These are phyloP conservation scores for Pseudozyma tsukubaensis DNA, from an alignment of 1,284 basidiomycete genomes.

Conservation along the genomic window DNA sequence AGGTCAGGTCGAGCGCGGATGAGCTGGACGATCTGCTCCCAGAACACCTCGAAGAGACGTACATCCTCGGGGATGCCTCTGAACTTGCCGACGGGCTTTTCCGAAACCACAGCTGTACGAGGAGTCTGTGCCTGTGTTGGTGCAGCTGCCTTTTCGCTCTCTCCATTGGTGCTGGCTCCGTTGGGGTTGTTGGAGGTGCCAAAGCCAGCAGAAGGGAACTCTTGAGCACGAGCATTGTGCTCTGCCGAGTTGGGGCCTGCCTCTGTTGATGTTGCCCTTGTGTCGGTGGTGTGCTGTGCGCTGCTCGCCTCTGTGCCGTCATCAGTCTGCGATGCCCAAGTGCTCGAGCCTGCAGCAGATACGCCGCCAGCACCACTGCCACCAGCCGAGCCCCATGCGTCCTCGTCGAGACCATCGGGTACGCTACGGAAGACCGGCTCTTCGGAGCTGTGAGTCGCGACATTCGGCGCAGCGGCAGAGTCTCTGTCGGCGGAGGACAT, in stretches of 20 bases:
- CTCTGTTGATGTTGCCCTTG: constrained; percentile 22
- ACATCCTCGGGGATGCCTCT: constrained; percentile 67
- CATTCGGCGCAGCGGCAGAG: constrained; percentile 60
- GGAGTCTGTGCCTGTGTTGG: constrained; percentile 21
- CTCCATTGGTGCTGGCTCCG: constrained; percentile 21
- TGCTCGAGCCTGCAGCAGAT: constrained; percentile 27
- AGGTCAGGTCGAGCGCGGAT: constrained; percentile 67
- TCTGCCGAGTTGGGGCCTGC: constrained; percentile 18
- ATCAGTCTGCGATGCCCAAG: constrained; percentile 46
- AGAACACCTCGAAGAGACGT: constrained; percentile 67
- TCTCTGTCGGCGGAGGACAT: constrained; percentile 49
- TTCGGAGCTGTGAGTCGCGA: constrained; percentile 63
- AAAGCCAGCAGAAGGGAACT: constrained; percentile 35
- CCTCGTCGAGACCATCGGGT: constrained; percentile 62
- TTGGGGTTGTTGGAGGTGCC: constrained; percentile 15
- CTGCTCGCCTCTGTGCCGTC: constrained; percentile 41
- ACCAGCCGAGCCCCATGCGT: constrained; percentile 50
- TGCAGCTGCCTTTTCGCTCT: constrained; percentile 33
- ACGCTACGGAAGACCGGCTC: constrained; percentile 54
- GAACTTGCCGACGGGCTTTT: constrained; percentile 58
- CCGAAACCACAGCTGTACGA: constrained; percentile 17
- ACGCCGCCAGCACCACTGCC: constrained; percentile 25
- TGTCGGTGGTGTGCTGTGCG: constrained; percentile 35
- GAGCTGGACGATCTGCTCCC: constrained; percentile 67
- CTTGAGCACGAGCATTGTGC: constrained; percentile 39